Percentiles rank a stretch among this genome's conserved stretches.
Conservation (phyloP, 1,139 yeast genomes). For the Lodderomyces oxycetoniae region DNA sequence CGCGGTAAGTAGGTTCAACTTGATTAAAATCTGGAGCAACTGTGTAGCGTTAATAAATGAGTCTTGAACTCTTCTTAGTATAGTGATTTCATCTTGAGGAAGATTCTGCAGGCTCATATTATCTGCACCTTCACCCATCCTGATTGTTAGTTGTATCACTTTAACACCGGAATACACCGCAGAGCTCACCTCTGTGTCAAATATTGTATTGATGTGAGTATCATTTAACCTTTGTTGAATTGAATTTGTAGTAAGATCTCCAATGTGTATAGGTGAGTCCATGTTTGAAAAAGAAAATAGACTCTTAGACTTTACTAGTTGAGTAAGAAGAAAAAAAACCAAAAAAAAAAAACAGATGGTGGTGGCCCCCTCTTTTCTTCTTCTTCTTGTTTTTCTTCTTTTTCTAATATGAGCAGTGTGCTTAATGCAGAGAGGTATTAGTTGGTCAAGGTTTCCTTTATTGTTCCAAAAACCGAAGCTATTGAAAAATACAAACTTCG, state of each 20-base stretch:
- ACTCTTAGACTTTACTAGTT: background rate
- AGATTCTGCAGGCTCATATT: conserved; percentile 16
- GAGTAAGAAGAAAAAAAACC: background rate
- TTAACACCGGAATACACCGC: conserved; percentile 38
- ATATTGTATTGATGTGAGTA: conserved; percentile 27
- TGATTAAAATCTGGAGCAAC: conserved; percentile 30
- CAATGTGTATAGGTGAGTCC: conserved; percentile 46
- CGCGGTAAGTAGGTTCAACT: conserved; percentile 23
- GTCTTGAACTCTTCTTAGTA: conserved; percentile 43
- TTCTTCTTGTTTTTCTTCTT: too few relatives aligned
- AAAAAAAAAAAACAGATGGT: background rate
- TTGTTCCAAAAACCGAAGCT: too few relatives aligned
- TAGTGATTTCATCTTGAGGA: conserved; percentile 15
- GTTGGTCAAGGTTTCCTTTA: too few relatives aligned
- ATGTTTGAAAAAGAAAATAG: conserved; percentile 15
- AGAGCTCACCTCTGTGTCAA: conserved; percentile 21
- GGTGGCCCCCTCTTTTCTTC: too few relatives aligned
- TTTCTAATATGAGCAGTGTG: too few relatives aligned
- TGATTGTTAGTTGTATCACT: conserved; percentile 32
- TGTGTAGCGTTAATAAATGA: conserved; percentile 41
- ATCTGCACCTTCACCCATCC: conserved; percentile 16
- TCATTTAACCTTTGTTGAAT: conserved; percentile 34
- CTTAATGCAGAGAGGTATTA: too few relatives aligned
- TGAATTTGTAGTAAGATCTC: conserved; percentile 42
- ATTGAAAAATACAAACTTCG: too few relatives aligned